Evolutionary conservation across 73 alveolate species (phyloP).

Genomic region (Uronychia binucleata): DNA sequence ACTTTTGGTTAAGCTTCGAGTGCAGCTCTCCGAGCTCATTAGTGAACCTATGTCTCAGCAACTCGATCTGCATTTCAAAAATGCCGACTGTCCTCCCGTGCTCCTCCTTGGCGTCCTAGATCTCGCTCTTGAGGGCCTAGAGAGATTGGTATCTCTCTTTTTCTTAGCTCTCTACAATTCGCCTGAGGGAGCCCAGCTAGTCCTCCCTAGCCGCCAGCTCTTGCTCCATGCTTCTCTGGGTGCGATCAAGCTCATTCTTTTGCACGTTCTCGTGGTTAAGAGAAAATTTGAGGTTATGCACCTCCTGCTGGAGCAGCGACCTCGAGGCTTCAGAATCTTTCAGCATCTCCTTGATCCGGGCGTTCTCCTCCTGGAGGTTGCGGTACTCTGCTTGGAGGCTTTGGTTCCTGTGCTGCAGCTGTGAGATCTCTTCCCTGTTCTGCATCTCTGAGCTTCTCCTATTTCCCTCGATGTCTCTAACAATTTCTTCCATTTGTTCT

Average conservation of each 20-base stretch:
- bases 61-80: slow-evolving; percentile 36
- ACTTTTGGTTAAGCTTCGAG: not conserved
- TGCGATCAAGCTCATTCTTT: slow-evolving; percentile 19
- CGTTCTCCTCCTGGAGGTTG: slow-evolving; percentile 19
- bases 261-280: slow-evolving; percentile 7
- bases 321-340: slow-evolving; percentile 19
- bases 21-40: slow-evolving; percentile 10
- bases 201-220: not conserved
- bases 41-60: slow-evolving; percentile 15
- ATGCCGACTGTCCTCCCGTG: slow-evolving; percentile 13
- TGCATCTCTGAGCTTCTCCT: slow-evolving; percentile 1
- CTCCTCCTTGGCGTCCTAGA: slow-evolving; percentile 32
- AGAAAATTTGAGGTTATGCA: not conserved
- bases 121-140: slow-evolving; percentile 20
- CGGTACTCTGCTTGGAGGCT: slow-evolving; percentile 2
- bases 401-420: slow-evolving; percentile 7
- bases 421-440: not conserved
- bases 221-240: slow-evolving; percentile 12
- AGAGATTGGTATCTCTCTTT: not conserved
- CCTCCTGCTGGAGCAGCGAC: not conserved
- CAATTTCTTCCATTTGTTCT: slow-evolving; percentile 1
- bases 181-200: not conserved
- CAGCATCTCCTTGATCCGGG: slow-evolving; percentile 19
- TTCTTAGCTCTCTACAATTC: not conserved
- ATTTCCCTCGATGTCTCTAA: slow-evolving; percentile 13